Evolutionary conservation across 257 asterid genomes (phyloP).

Genomic region (Nicotiana benthamiana): DNA sequence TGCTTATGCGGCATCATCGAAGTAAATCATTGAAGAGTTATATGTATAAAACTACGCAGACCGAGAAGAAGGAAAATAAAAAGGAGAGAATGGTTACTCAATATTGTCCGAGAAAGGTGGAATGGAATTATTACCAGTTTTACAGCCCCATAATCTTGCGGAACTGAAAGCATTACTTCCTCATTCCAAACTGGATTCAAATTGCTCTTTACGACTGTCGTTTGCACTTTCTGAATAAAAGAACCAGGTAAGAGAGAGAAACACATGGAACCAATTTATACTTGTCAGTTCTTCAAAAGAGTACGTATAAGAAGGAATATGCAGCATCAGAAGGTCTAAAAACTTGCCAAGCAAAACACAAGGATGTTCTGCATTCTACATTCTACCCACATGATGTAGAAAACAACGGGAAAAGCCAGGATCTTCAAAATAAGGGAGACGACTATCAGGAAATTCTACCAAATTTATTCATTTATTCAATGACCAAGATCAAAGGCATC

Average conservation of each 20-base stretch:
- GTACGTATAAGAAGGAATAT: not conserved
- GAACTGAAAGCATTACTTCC: constrained; percentile 93
- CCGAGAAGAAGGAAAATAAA: not conserved
- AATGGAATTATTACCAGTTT: constrained; percentile 52
- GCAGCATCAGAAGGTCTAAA: not conserved
- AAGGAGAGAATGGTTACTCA: not conserved
- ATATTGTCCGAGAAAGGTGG: not conserved
- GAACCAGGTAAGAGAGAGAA: constrained; percentile 13
- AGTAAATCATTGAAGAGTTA: not conserved
- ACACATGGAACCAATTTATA: not conserved
- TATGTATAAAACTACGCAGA: not conserved
- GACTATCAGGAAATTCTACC: not conserved
- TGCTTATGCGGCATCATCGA: not conserved
- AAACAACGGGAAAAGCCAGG: not conserved
- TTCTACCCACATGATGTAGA: not conserved
- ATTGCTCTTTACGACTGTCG: constrained; percentile 67
- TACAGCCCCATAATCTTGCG: constrained; percentile 64
- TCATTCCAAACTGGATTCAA: constrained; percentile 93
- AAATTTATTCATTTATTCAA: not conserved
- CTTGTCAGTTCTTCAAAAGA: not conserved
- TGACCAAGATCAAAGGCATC: not conserved
- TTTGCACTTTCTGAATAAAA: constrained; percentile 64
- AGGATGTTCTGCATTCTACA: not conserved
- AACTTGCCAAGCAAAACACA: not conserved
- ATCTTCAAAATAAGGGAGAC: not conserved